A percentile compares a stretch with the other conserved stretches of the same genome.
phyloP scores from a whole-genome alignment of 768 basidiomycete genomes.

The Suillus clintonianus region DNA sequence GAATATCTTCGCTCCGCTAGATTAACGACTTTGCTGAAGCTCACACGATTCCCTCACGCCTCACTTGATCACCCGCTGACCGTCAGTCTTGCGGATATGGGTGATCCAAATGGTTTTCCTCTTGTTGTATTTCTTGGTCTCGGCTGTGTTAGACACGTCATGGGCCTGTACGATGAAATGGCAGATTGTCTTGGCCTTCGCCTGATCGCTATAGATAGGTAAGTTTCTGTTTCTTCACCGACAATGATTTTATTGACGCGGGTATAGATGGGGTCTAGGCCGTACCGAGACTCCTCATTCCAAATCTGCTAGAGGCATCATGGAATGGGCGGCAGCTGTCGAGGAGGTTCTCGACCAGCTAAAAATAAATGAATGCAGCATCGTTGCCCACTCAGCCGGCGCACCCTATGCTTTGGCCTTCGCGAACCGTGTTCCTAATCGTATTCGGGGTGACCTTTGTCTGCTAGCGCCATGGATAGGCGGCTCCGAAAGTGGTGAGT shows the following conservation, averaged over 20 bases:
- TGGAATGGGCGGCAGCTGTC: slow-evolving; percentile 89
- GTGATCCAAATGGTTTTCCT: slow-evolving; percentile 81
- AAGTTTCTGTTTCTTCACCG: slow-evolving; percentile 20
- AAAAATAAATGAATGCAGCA: slow-evolving; percentile 74
- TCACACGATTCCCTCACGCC: slow-evolving; percentile 80
- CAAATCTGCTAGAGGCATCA: slow-evolving; percentile 74
- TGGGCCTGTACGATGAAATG: slow-evolving; percentile 96
- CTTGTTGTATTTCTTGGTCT: slow-evolving; percentile 91
- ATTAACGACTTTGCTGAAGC: slow-evolving; percentile 77
- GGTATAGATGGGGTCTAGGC: slow-evolving; percentile 85
- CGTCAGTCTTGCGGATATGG: slow-evolving; percentile 93
- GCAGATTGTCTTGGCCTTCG: slow-evolving; percentile 84
- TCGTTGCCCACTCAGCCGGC: slow-evolving; percentile 96
- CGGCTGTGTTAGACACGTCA: slow-evolving; percentile 92
- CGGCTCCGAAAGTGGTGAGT: slow-evolving; percentile 78
- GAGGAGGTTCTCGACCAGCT: slow-evolving; percentile 87
- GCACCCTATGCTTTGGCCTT: slow-evolving; percentile 93
- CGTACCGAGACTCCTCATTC: slow-evolving; percentile 70
- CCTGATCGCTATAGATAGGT: slow-evolving; percentile 94
- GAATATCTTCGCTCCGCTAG: slow-evolving; percentile 86
- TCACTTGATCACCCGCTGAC: slow-evolving; percentile 72
- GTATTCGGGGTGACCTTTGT: slow-evolving; percentile 83
- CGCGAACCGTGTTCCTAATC: slow-evolving; percentile 70
- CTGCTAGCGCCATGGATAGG: slow-evolving; percentile 96
- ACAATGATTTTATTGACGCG: neutral